phyloP scores from a whole-genome alignment of 2,329 filamentous ascomycete species.

The Penicillium aurantiogriseum region DNA sequence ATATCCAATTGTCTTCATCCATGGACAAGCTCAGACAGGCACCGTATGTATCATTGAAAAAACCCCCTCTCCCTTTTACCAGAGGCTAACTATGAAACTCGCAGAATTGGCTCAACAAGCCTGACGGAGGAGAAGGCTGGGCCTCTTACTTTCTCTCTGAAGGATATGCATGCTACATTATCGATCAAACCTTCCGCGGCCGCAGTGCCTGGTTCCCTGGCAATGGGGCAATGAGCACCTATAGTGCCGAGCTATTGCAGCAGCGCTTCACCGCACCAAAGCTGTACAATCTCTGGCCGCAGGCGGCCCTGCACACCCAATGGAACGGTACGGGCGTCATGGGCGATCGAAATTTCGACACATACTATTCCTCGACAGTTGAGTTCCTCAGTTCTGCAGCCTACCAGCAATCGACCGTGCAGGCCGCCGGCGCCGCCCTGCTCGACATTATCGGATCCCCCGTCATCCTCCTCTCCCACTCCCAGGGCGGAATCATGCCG shows the following conservation, averaged over 20 bases:
- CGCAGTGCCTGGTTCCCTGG: constrained; percentile 28
- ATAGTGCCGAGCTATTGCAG: constrained; percentile 28
- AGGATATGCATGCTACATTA: constrained; percentile 49
- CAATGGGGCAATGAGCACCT: constrained; percentile 18
- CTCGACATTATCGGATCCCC: constrained; percentile 45
- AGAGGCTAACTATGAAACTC: constrained; percentile 1
- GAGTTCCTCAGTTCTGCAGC: constrained; percentile 14
- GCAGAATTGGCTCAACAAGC: constrained; percentile 49
- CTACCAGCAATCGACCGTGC: constrained; percentile 32
- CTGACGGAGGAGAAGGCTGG: constrained; percentile 50
- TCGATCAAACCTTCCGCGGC: constrained; percentile 42
- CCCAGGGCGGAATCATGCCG: constrained; percentile 47
- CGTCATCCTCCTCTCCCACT: constrained; percentile 50
- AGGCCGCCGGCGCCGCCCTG: constrained; percentile 43
- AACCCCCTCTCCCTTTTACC: not conserved
- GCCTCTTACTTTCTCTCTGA: constrained; percentile 47
- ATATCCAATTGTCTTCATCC: constrained; percentile 35
- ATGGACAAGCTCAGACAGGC: constrained; percentile 33
- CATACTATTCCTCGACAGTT: constrained; percentile 44
- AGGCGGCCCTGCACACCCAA: constrained; percentile 46
- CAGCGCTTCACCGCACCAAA: constrained; percentile 36
- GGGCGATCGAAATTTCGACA: constrained; percentile 51
- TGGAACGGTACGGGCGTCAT: constrained; percentile 35
- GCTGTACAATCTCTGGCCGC: constrained; percentile 41
- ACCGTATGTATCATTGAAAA: constrained; percentile 23